These are phyloP conservation scores for Chamaecrista fasciculata DNA, from an alignment of 306 rosid species.

Conservation along the genomic window DNA sequence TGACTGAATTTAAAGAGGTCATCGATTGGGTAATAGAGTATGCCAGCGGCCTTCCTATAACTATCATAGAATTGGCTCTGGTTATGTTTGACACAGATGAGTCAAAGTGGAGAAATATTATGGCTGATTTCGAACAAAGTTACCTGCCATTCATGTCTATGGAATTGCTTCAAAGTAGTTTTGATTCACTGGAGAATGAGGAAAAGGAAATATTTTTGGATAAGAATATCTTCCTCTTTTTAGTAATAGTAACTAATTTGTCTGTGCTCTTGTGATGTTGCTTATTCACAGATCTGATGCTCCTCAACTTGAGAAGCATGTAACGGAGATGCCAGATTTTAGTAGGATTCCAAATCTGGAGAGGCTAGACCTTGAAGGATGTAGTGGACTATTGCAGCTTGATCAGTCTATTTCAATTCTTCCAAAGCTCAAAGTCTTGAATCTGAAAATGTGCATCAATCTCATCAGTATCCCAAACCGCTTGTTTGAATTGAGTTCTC, in stretches of 20 bases:
- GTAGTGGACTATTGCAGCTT: not conserved
- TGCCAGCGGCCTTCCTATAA: constrained; percentile 20
- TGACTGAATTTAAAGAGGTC: not conserved
- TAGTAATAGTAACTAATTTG: not conserved
- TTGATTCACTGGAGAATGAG: not conserved
- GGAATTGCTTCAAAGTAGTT: constrained; percentile 14
- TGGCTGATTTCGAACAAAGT: not conserved
- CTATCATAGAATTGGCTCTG: constrained; percentile 20
- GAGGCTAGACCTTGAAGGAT: constrained; percentile 23
- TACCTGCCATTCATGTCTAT: not conserved
- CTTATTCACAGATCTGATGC: constrained; percentile 9
- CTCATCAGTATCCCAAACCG: not conserved
- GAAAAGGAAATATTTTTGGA: constrained; percentile 28
- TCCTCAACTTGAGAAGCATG: not conserved
- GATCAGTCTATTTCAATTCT: constrained; percentile 23
- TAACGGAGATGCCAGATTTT: not conserved
- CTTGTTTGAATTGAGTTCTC: not conserved
- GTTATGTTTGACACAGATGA: not conserved
- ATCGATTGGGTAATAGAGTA: not conserved
- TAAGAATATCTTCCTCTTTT: too few species aligned
- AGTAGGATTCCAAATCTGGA: not conserved
- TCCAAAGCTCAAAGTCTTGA: not conserved
- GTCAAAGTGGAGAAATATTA: not conserved
- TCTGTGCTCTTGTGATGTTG: not conserved
- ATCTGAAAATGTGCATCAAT: not conserved